Percentiles rank a stretch among this genome's conserved stretches.
Evolutionary conservation across 805 yeast species (phyloP).

Genomic region (Candida ponderosae): DNA sequence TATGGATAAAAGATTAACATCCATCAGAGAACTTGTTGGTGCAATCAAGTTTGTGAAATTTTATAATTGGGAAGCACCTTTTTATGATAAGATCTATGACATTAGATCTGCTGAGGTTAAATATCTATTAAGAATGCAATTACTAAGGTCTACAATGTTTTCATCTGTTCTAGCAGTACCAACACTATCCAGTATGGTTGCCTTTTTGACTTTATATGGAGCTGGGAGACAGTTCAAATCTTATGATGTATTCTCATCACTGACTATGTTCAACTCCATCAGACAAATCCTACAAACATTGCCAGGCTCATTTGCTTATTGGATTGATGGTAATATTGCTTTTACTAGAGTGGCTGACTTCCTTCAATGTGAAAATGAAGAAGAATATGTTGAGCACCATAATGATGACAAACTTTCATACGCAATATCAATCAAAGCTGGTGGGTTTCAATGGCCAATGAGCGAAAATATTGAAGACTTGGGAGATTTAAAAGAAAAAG

Average conservation of each 20-base stretch:
- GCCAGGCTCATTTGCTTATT: conserved; percentile 27
- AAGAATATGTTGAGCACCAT: conserved; percentile 1
- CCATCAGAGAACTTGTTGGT: conserved; percentile 53
- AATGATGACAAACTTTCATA: background rate
- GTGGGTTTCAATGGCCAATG: background rate
- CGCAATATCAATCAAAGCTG: background rate
- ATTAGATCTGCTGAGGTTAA: conserved; percentile 52
- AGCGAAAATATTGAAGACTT: background rate
- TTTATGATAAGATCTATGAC: conserved; percentile 41
- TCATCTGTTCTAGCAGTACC: conserved; percentile 45
- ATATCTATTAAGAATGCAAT: conserved; percentile 49
- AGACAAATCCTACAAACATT: background rate
- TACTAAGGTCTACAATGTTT: conserved; percentile 42
- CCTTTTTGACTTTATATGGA: conserved; percentile 35
- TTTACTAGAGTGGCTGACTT: conserved; percentile 37
- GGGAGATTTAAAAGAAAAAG: background rate
- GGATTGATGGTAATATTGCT: conserved; percentile 46
- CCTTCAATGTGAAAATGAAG: conserved; percentile 29
- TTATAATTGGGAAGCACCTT: conserved; percentile 84
- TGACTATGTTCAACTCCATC: conserved; percentile 47
- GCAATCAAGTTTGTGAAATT: conserved; percentile 67
- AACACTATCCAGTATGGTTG: conserved; percentile 48
- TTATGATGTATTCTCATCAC: conserved; percentile 62
- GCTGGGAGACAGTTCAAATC: conserved; percentile 28
- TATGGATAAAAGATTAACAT: conserved; percentile 58